Evolutionary conservation across 1,284 basidiomycete species (phyloP), one percentile per base, ranked within the genome.

Genomic region (Boletellus deceptivus): DNA sequence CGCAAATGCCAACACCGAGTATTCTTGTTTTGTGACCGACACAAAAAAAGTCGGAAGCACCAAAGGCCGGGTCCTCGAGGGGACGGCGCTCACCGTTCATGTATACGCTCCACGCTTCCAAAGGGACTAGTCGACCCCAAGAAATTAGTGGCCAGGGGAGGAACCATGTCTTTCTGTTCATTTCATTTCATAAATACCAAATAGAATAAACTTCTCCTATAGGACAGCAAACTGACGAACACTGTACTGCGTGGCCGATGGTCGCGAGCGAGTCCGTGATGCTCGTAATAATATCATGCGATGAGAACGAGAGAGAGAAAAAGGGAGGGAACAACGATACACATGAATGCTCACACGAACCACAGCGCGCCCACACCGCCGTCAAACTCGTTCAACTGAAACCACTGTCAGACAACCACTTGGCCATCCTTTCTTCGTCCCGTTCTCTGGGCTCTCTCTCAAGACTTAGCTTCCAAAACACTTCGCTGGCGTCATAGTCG

Each of bases 371-470:
- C 29, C 9, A 8, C 11, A 8, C 13, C 17, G 10, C 14, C 16
- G 20, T 16, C 33, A 6, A 31, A 29, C 14, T 16, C 9, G 3
- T 16, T 65, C 40, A 69, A 44, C 80, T 63, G 65, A 86, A 84
- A 9, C 83, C 83, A 52, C 79, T 82, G 59, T 86, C 83, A 57
- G 80, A 78, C 55, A 86, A 65, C 60, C 83, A 67, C 44, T 79
- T 69, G 41, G 82, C 82, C 68, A 89, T 79, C 71, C 77, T 84
- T 63, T 85, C 83, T 54, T 85, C 85, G 53, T 89, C 86, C 42
- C 79, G 75, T 65, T 91, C 89, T 37, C 86, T 75, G n/a, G 89
- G 89, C 62, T 92, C 89, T 22, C 88, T 67, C 56, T 75, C 72
- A 56, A 89, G 61, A 64, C 81, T 84, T 49, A 84, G 65, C 52